Percentiles rank a stretch among this genome's conserved stretches.
Conservation (phyloP, 2,329 filamentous ascomycete genomes). For the Phaeosphaeriaceae sp. region DNA sequence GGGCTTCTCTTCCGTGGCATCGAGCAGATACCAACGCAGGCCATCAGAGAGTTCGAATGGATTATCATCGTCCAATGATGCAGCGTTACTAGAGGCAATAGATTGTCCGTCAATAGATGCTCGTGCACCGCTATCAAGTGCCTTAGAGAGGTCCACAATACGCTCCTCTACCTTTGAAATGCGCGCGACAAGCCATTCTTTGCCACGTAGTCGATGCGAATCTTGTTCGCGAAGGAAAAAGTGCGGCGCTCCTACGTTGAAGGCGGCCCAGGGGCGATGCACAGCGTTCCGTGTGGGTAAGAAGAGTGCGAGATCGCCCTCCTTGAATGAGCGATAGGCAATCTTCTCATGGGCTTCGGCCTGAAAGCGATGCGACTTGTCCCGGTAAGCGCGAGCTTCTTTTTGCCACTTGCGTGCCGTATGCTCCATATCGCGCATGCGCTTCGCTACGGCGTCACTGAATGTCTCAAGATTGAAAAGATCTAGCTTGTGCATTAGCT, state of each 20-base stretch:
- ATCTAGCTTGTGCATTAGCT: conserved; percentile 75
- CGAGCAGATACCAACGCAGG: conserved; percentile 92
- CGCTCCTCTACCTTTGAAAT: conserved; percentile 91
- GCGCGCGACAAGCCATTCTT: conserved; percentile 96
- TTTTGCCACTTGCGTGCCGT: conserved; percentile 92
- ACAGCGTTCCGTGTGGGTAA: conserved; percentile 93
- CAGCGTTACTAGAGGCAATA: conserved; percentile 59
- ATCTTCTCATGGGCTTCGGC: conserved; percentile 95
- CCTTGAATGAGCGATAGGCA: conserved; percentile 93
- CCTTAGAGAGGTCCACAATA: conserved; percentile 88
- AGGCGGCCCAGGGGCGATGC: conserved; percentile 94
- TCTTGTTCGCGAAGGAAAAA: conserved; percentile 97
- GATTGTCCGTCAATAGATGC: conserved; percentile 54
- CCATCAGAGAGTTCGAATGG: conserved; percentile 96
- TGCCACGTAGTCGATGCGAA: conserved; percentile 77
- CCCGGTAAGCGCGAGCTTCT: conserved; percentile 84
- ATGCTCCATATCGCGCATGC: conserved; percentile 91
- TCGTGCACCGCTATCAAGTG: conserved; percentile 59
- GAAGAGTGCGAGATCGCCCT: conserved; percentile 93
- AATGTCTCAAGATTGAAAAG: conserved; percentile 85
- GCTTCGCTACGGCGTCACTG: conserved; percentile 82
- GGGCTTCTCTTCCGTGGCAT: conserved; percentile 90
- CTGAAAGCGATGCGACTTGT: conserved; percentile 80
- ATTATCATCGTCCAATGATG: conserved; percentile 83
- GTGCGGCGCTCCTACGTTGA: conserved; percentile 96